Conservation (phyloP, 2,329 filamentous ascomycete genomes). For the Tolypocladium tropicale region DNA sequence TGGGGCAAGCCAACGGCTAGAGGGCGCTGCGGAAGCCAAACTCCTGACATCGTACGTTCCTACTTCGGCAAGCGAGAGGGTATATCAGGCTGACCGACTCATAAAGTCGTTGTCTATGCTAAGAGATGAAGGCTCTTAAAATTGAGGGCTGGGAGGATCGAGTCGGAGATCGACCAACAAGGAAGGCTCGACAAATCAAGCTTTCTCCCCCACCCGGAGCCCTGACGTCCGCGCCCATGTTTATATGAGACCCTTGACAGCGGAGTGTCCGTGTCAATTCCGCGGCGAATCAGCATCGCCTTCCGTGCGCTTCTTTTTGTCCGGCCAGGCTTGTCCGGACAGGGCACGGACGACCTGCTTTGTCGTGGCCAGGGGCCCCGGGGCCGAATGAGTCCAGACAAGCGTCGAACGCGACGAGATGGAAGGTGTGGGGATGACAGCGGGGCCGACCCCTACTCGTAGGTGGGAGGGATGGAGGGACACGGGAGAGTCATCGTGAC, state of each 20-base stretch:
- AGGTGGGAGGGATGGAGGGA: no score
- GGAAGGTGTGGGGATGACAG: neutral
- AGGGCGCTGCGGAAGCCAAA: neutral
- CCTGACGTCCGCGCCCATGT: neutral
- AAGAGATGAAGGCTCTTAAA: neutral
- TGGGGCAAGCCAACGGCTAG: neutral
- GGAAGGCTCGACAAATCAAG: neutral
- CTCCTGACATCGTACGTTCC: neutral
- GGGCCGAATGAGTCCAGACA: neutral
- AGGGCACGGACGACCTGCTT: neutral
- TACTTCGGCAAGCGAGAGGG: neutral
- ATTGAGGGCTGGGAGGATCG: neutral
- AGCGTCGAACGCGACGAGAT: neutral
- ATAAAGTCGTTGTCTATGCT: neutral
- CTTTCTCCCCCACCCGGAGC: neutral
- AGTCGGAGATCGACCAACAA: neutral
- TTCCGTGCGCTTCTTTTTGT: neutral
- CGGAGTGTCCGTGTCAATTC: neutral
- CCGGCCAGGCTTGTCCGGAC: neutral
- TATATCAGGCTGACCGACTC: neutral
- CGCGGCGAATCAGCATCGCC: neutral
- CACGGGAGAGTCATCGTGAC: no score
- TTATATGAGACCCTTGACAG: no score
- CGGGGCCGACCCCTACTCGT: no score
- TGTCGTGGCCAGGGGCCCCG: neutral